Conservation (phyloP, 2,329 filamentous ascomycete genomes). For the Neofusicoccum cordaticola region DNA sequence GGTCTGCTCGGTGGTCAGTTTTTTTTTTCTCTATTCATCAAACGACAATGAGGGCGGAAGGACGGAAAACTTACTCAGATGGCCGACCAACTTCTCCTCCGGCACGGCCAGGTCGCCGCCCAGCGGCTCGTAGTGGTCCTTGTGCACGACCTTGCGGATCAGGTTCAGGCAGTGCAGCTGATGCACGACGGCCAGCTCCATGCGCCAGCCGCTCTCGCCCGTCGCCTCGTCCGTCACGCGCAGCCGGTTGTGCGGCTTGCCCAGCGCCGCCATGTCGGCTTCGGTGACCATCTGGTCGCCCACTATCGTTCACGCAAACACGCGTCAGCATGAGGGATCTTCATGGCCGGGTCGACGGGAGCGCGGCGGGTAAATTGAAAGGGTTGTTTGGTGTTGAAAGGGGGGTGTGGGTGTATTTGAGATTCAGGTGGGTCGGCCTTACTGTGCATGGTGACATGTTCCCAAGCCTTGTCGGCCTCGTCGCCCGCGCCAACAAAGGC, state of each 20-base stretch:
- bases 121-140: constrained; percentile 29
- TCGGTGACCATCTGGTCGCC: constrained; percentile 60
- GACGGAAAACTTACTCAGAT: neutral
- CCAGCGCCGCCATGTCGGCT: constrained; percentile 53
- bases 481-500: constrained; percentile 56
- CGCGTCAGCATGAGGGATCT: constrained; percentile 22
- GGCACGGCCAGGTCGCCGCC: constrained; percentile 28
- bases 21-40: neutral
- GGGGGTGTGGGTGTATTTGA: neutral
- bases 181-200: constrained; percentile 26
- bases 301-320: constrained; percentile 37
- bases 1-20: constrained; percentile 20
- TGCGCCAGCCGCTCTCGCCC: constrained; percentile 39
- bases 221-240: constrained; percentile 56
- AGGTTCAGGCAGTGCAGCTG: constrained; percentile 37
- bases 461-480: constrained; percentile 58
- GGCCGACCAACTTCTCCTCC: constrained; percentile 17
- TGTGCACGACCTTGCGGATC: constrained; percentile 33
- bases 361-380: neutral
- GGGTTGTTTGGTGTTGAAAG: neutral
- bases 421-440: constrained; percentile 18
- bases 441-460: constrained; percentile 49
- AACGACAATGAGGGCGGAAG: neutral
- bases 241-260: constrained; percentile 52
- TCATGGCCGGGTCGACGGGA: too few species aligned